Percentiles rank a stretch among this genome's conserved stretches.
phyloP scores from a whole-genome alignment of 208 protist species.

The Leishmania arabica region DNA sequence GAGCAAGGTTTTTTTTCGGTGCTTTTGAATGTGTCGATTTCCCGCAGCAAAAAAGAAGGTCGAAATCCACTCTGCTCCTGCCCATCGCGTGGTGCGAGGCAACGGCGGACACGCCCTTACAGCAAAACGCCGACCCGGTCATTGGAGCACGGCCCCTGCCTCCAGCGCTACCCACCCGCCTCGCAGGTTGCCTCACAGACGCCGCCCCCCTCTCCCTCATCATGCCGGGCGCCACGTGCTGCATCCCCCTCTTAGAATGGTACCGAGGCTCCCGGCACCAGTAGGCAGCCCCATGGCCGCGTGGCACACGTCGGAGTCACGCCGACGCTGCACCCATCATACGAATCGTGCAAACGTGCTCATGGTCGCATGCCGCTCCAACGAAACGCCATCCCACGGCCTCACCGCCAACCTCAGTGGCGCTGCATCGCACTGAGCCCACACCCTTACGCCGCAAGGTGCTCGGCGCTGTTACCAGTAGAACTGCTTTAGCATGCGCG shows the following conservation, averaged over 20 bases:
- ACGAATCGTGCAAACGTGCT: neutral
- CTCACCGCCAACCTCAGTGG: neutral
- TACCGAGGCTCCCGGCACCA: neutral
- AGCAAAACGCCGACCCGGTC: neutral
- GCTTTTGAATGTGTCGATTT: neutral
- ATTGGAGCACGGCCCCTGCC: neutral
- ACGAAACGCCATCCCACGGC: neutral
- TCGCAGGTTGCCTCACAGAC: too few species aligned
- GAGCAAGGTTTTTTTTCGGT: neutral
- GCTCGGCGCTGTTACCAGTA: neutral
- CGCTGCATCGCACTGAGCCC: neutral
- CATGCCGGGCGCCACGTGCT: neutral
- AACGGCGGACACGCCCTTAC: neutral
- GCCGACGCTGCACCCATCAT: neutral
- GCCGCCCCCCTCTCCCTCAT: too few species aligned
- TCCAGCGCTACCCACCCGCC: neutral
- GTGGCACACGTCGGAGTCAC: neutral
- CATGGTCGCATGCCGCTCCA: neutral
- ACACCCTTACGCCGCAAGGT: neutral
- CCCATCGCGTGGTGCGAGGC: neutral
- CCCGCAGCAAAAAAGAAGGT: neutral
- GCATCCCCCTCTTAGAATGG: neutral
- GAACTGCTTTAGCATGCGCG: neutral
- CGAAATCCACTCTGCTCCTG: neutral
- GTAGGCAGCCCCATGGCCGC: neutral